Evolutionary conservation across 164 flowering plant genomes (phyloP).

Genomic region (Aristolochia californica): DNA sequence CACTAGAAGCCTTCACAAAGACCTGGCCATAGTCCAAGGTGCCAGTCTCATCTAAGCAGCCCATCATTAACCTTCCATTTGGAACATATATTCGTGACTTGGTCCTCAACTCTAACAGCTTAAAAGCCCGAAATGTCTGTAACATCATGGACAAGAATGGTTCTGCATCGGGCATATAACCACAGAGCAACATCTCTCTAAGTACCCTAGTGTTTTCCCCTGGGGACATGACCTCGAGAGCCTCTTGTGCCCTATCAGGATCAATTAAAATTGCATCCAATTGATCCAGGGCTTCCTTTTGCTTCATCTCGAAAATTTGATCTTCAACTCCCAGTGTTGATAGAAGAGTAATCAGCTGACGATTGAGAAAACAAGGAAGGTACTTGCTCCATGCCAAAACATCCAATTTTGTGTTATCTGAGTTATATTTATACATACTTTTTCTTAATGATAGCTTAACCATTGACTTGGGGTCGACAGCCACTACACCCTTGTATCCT

Average conservation of each 20-base stretch:
- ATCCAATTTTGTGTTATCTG: constrained; percentile 51
- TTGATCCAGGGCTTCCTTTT: constrained; percentile 45
- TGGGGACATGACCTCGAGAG: constrained; percentile 56
- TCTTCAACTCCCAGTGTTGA: constrained; percentile 85
- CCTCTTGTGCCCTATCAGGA: constrained; percentile 54
- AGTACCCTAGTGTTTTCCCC: constrained; percentile 62
- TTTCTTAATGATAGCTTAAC: constrained; percentile 50
- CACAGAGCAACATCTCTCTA: constrained; percentile 68
- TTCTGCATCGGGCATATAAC: constrained; percentile 67
- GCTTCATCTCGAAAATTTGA: constrained; percentile 49
- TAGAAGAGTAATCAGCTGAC: constrained; percentile 66
- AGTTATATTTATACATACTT: constrained; percentile 71
- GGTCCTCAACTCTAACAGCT: constrained; percentile 47
- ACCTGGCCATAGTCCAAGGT: constrained; percentile 80
- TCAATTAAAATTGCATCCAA: constrained; percentile 47
- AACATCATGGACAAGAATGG: constrained; percentile 93
- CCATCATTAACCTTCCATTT: constrained; percentile 71
- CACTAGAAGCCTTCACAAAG: constrained; percentile 54
- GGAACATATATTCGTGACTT: constrained; percentile 60
- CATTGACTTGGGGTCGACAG: constrained; percentile 61
- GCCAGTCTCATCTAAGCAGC: constrained; percentile 82
- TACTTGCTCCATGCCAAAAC: constrained; percentile 67
- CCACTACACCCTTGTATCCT: constrained; percentile 92
- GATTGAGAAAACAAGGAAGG: constrained; percentile 77
- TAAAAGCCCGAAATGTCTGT: constrained; percentile 55